phyloP scores from a whole-genome alignment of 176 grass and related monocot species.

The Neostapfia colusana region DNA sequence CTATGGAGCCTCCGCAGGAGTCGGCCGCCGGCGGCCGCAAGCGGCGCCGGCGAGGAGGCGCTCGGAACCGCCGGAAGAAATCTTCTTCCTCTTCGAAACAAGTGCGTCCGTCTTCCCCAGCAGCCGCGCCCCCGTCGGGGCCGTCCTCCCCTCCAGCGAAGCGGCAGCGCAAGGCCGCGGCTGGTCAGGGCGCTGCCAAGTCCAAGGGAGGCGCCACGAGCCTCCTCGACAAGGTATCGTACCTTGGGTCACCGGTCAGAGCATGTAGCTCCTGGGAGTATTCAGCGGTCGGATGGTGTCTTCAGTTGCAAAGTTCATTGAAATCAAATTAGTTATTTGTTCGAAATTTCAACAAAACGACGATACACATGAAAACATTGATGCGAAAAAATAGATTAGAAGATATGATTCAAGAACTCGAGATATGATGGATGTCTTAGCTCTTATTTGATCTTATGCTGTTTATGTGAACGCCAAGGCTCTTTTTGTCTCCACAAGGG shows the following conservation, averaged over 20 bases:
- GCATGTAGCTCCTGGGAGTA: background rate
- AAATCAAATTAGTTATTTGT: background rate
- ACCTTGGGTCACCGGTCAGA: background rate
- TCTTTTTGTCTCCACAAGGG: background rate
- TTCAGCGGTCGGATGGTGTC: background rate
- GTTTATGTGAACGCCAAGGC: background rate
- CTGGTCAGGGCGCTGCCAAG: background rate
- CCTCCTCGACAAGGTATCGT: constrained; percentile 61
- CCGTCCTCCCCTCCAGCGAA: constrained; percentile 28
- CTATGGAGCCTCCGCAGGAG: constrained; percentile 36
- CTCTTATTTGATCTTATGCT: background rate
- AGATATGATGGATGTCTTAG: background rate
- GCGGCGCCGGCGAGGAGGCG: constrained; percentile 39
- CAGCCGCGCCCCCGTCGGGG: background rate
- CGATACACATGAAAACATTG: background rate
- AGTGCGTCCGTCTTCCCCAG: background rate
- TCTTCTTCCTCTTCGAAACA: constrained; percentile 4
- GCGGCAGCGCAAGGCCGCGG: constrained; percentile 40
- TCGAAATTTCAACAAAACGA: background rate
- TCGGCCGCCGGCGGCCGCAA: constrained; percentile 27
- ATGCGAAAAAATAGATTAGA: background rate
- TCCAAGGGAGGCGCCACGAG: constrained; percentile 37
- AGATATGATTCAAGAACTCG: background rate
- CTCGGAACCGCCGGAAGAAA: constrained; percentile 37
- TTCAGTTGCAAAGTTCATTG: background rate